Percentiles rank a stretch among this genome's conserved stretches.
Conservation (phyloP, 495 filamentous ascomycete species). For the Astrothelium subdiscretum region DNA sequence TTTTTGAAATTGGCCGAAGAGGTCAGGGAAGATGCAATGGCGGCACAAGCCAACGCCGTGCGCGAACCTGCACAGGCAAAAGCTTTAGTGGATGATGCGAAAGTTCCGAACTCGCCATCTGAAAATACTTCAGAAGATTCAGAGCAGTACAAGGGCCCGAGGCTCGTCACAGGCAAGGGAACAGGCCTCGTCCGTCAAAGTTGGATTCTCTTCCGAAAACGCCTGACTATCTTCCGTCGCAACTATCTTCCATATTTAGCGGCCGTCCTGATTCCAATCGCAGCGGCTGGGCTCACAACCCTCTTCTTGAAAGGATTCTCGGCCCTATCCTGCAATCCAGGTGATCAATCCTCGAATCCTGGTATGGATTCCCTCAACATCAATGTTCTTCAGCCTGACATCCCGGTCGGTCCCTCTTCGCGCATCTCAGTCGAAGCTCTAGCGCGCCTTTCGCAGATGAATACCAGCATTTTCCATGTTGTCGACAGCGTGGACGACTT, state of each 20-base stretch:
- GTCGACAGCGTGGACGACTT: slow-evolving; percentile 58
- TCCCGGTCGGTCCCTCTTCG: slow-evolving; percentile 52
- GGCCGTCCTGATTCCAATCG: slow-evolving; percentile 61
- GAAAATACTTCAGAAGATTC: slow-evolving; percentile 11
- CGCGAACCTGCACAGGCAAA: neutral
- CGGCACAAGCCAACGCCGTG: slow-evolving; percentile 2
- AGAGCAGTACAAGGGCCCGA: slow-evolving; percentile 12
- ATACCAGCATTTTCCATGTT: slow-evolving; percentile 31
- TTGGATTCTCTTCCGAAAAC: slow-evolving; percentile 63
- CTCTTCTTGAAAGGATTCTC: slow-evolving; percentile 52
- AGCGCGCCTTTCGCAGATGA: neutral
- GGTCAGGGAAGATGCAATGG: slow-evolving; percentile 20
- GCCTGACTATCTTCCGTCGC: slow-evolving; percentile 60
- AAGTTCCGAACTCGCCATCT: neutral
- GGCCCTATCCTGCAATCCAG: slow-evolving; percentile 46
- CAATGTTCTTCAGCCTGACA: slow-evolving; percentile 29
- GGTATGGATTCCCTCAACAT: slow-evolving; percentile 27
- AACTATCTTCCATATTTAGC: slow-evolving; percentile 64
- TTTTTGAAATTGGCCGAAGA: slow-evolving; percentile 77
- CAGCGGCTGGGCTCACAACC: slow-evolving; percentile 63
- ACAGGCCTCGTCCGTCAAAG: slow-evolving; percentile 55
- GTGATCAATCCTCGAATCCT: slow-evolving; percentile 28
- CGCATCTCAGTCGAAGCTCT: slow-evolving; percentile 33
- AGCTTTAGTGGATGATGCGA: slow-evolving; percentile 7
- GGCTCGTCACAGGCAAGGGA: slow-evolving; percentile 55